phyloP scores from a whole-genome alignment of 257 asterid genomes.

The Solanum microdontum region DNA sequence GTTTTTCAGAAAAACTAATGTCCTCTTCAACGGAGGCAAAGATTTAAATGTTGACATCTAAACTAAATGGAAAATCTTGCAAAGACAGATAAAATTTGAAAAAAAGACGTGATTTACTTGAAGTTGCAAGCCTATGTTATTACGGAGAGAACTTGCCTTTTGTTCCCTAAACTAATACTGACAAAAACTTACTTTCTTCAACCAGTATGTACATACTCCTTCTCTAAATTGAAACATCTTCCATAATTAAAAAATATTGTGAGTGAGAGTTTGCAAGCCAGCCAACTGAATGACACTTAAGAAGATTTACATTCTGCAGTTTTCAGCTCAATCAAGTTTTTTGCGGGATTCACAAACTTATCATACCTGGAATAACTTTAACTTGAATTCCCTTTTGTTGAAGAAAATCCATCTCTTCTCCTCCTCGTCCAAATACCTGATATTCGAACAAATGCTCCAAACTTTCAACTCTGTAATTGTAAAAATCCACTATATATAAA shows the following conservation, averaged over 20 bases:
- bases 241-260: not conserved
- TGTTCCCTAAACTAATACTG: not conserved
- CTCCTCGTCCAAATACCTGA: conserved; percentile 96
- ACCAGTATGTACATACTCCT: not conserved
- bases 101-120: not conserved
- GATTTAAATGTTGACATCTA: not conserved
- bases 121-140: not conserved
- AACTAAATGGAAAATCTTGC: not conserved
- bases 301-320: not conserved
- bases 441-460: conserved; percentile 4
- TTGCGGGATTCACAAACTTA: not conserved
- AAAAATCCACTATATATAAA: not conserved
- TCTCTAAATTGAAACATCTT: not conserved
- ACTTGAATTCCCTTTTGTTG: conserved; percentile 79
- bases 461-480: not conserved
- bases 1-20: not conserved
- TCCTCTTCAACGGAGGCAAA: not conserved
- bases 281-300: not conserved
- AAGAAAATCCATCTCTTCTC: conserved; percentile 98
- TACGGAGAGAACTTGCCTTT: not conserved
- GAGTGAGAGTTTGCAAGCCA: not conserved
- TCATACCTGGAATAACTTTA: conserved; percentile 82
- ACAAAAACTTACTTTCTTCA: not conserved
- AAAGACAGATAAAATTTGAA: not conserved
- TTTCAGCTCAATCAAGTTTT: not conserved